A percentile compares a stretch with the other conserved stretches of the same genome.
These are phyloP conservation scores for Penium margaritaceum DNA, from an alignment of 139 green algal species.

Conservation along the genomic window DNA sequence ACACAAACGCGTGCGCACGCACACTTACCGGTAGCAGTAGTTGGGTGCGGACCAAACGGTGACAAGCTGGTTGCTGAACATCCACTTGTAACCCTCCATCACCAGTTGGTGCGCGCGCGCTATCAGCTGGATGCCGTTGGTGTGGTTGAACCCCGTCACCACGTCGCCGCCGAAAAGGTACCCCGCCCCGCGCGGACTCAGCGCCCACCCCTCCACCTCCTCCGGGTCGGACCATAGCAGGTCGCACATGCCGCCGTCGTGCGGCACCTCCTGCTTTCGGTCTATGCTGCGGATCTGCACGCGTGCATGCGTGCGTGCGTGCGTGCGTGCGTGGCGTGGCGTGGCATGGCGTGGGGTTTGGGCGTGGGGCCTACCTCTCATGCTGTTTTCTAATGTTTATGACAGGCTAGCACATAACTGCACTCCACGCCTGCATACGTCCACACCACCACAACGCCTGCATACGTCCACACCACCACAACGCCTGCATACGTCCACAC, in stretches of 20 bases:
- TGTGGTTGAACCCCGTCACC: conserved; percentile 47
- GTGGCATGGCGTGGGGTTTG: too few species aligned
- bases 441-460: too few species aligned
- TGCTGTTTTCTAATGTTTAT: too few species aligned
- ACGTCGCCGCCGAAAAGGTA: conserved; percentile 96
- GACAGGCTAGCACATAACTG: too few species aligned
- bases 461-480: too few species aligned
- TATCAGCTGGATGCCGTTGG: conserved; percentile 71
- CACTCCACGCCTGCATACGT: too few species aligned
- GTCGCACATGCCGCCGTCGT: conserved; percentile 98
- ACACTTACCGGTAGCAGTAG: conserved; percentile 91
- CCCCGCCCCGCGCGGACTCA: conserved; percentile 72
- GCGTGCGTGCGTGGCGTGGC: too few species aligned
- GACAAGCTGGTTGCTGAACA: conserved; percentile 92
- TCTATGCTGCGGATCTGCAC: conserved; percentile 81
- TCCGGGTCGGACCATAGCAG: conserved; percentile 87
- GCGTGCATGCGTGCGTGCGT: too few species aligned
- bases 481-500: too few species aligned
- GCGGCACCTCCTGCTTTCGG: conserved; percentile 93
- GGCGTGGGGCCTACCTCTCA: too few species aligned
- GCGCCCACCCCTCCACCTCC: conserved; percentile 91
- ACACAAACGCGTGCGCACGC: too few species aligned
- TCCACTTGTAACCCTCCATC: conserved; percentile 99
- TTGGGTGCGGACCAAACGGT: conserved; percentile 97
- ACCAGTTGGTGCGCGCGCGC: conserved; percentile 44